Conservation (phyloP, 768 basidiomycete genomes). For the Lentinula sp. region DNA sequence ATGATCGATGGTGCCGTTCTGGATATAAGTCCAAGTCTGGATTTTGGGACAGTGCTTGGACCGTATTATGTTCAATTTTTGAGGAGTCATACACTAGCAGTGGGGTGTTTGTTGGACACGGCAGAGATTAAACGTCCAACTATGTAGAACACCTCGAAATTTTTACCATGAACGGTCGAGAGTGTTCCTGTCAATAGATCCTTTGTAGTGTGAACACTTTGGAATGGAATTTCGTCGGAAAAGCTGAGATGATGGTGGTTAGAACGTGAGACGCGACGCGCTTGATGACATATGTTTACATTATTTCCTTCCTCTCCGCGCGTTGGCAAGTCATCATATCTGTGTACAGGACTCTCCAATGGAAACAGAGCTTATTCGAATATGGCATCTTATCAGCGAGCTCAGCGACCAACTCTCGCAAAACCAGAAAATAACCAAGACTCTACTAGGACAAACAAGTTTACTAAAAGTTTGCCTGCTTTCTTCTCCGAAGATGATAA, state of each 20-base stretch:
- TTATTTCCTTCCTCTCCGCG: background rate
- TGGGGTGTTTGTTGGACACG: too few species aligned
- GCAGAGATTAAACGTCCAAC: too few species aligned
- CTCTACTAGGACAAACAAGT: constrained; percentile 63
- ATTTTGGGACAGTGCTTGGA: too few species aligned
- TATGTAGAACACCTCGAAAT: too few species aligned
- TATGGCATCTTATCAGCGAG: constrained; percentile 78
- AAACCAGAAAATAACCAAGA: constrained; percentile 70
- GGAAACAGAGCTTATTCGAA: constrained; percentile 67
- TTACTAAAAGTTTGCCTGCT: constrained; percentile 60
- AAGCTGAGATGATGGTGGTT: too few species aligned
- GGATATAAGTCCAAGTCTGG: background rate
- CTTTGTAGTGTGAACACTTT: too few species aligned
- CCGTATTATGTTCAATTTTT: too few species aligned
- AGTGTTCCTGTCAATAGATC: too few species aligned
- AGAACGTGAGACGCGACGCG: background rate
- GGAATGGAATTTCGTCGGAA: too few species aligned
- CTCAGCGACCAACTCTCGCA: constrained; percentile 77
- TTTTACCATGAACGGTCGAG: too few species aligned
- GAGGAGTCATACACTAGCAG: too few species aligned
- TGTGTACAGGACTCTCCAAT: constrained; percentile 24
- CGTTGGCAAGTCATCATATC: background rate
- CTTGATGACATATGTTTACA: background rate
- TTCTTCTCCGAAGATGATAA: background rate
- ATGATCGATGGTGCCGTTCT: background rate